Evolutionary conservation across 208 protist genomes (phyloP).

Genomic region (Phytomonas sp.): DNA sequence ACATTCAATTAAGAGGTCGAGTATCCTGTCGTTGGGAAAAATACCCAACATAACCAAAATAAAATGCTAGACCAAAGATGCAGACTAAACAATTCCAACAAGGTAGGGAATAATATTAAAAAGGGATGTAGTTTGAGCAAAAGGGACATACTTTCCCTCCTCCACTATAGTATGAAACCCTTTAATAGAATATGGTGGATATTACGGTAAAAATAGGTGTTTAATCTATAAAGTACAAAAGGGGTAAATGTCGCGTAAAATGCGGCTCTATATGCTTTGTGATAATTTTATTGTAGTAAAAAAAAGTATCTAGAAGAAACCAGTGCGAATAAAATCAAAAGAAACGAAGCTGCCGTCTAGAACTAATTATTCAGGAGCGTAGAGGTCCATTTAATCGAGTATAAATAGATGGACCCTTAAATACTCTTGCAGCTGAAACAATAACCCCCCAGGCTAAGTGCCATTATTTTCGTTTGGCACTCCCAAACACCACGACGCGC

Average conservation of each 20-base stretch:
- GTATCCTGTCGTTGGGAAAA: neutral
- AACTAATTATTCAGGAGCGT: neutral
- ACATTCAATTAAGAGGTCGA: neutral
- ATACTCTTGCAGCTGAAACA: neutral
- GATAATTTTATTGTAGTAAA: neutral
- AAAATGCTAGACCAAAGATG: neutral
- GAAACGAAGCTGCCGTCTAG: neutral
- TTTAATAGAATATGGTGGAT: neutral
- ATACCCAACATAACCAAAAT: neutral
- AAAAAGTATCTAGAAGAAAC: neutral
- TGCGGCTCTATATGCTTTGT: neutral
- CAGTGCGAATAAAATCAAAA: neutral
- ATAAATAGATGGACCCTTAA: neutral
- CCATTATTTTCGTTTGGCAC: neutral
- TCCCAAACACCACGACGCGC: constrained; percentile 62
- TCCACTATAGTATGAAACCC: neutral
- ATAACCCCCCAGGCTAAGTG: neutral
- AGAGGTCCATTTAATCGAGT: neutral
- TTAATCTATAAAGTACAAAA: neutral
- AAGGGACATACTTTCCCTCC: neutral
- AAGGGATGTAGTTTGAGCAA: too few species aligned
- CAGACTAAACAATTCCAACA: neutral
- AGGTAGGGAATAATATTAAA: neutral
- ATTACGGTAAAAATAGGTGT: neutral
- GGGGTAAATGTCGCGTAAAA: neutral